Evolutionary conservation across 768 basidiomycete genomes (phyloP).

Genomic region (Pluteus cervinus): DNA sequence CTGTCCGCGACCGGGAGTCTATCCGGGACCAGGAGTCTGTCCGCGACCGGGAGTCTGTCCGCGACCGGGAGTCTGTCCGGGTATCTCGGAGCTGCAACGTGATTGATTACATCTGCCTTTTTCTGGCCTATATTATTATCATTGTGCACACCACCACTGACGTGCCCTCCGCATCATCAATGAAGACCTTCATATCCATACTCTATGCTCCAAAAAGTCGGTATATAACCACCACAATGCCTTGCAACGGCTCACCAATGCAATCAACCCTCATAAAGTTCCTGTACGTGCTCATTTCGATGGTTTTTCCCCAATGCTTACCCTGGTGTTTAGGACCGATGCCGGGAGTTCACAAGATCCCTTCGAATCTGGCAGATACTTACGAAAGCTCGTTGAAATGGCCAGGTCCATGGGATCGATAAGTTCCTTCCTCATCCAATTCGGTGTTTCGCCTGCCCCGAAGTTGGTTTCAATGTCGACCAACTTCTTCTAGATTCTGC

Average conservation of each 20-base stretch:
- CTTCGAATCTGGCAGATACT: constrained; percentile 18
- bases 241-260: constrained; percentile 15
- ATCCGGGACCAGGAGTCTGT: no score
- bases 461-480: constrained; percentile 21
- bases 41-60: no score
- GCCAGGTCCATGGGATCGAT: constrained; percentile 16
- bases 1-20: no score
- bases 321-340: constrained; percentile 17
- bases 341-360: constrained; percentile 14
- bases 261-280: constrained; percentile 13
- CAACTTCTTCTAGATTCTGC: constrained; percentile 10
- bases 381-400: constrained; percentile 9
- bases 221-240: constrained; percentile 22
- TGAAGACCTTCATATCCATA: constrained; percentile 23
- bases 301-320: no score
- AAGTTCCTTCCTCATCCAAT: constrained; percentile 8
- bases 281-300: constrained; percentile 16
- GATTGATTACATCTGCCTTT: no score
- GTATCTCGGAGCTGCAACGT: no score
- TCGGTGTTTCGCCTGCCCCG: constrained; percentile 20
- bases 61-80: no score
- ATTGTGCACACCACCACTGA: no score
- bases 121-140: no score
- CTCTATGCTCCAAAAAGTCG: constrained; percentile 22
- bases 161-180: constrained; percentile 5